Conservation (phyloP, 495 filamentous ascomycete genomes). For the Talaromyces wortmannii region DNA sequence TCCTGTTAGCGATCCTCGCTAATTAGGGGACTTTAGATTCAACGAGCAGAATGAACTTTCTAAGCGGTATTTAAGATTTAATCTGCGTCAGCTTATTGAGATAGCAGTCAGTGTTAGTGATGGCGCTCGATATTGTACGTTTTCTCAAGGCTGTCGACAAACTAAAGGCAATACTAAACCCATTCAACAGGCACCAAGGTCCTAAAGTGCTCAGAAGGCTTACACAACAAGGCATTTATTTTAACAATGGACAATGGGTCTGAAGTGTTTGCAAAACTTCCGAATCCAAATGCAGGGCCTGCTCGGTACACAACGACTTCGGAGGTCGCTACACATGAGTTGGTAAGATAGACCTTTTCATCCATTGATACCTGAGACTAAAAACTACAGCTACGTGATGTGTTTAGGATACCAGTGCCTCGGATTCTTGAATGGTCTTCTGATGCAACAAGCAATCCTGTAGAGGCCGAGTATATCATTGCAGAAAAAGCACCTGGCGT, state of each 20-base stretch:
- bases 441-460: slow-evolving; percentile 18
- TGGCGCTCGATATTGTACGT: slow-evolving; percentile 25
- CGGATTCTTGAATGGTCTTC: slow-evolving; percentile 25
- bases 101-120: slow-evolving; percentile 20
- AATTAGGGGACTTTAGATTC: slow-evolving; percentile 12
- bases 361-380: not conserved
- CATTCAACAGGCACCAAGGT: slow-evolving; percentile 20
- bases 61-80: slow-evolving; percentile 30
- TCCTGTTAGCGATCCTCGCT: slow-evolving; percentile 6
- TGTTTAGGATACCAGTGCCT: slow-evolving; percentile 25
- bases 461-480: slow-evolving; percentile 33
- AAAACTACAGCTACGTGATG: slow-evolving; percentile 22
- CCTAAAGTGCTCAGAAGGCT: slow-evolving; percentile 24
- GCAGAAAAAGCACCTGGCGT: slow-evolving; percentile 29
- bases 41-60: slow-evolving; percentile 25
- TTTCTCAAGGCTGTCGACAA: not conserved
- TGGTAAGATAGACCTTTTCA: slow-evolving; percentile 15
- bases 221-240: slow-evolving; percentile 23
- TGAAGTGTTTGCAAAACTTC: slow-evolving; percentile 29
- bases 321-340: slow-evolving; percentile 28
- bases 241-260: slow-evolving; percentile 32
- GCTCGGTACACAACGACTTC: slow-evolving; percentile 15
- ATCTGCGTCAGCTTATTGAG: slow-evolving; percentile 23
- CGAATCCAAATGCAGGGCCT: slow-evolving; percentile 25
- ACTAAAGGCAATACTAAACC: not conserved